Base-by-base conservation (phyloP, 164 flowering plant genomes). In the Dillenia turbinata region DNA sequence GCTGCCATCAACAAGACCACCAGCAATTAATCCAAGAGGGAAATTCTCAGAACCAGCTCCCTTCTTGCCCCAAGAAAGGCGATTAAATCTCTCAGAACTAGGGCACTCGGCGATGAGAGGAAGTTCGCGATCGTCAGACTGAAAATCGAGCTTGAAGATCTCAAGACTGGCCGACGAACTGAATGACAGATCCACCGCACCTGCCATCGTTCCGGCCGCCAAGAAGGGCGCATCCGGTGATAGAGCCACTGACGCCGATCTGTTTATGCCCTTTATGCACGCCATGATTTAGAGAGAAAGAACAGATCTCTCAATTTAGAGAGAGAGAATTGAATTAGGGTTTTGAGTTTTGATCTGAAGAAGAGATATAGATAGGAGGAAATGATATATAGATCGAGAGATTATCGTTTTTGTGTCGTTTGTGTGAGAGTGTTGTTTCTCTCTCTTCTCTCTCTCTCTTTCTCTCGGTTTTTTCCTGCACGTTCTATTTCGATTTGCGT, bases 181-280 rank as follows among this genome's bases (percentile, higher is more conserved):
- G 65, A 94, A 91, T 0, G 95, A 83, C 74, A 84, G 78, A 84
- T 91, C 98, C 55, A 94, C 93, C 10, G 96, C 97, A 9, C 96
- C 97, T 1, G 97, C 99, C 92, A 88, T 89, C 19, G 99, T 89
- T 53, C 99, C 99, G 3, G 97, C 88, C 17, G 97, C 99, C 66
- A 94, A 57, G 79, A 81, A 91, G 16, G 96, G 87, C 15, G 83
- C 80, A 9, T 89, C 99, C 69, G 99, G 99, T 62, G 99, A 75
- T 53, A 94, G 67, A 9, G 96, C 95, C 66, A 81, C 87, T 63
- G 87, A 77, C 54, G 99, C 97, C 79, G 97, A 88, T 84, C 96
- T 74, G 62, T 69, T 80, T 22, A 82, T 90, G 57, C 83, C 77
- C 71, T 91, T 94, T 58, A 94, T 76, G 59, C 81, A 81, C 73